These are phyloP conservation scores for Casaregolazyma lundiana DNA, from an alignment of 1,139 yeast genomes.

Conservation along the genomic window DNA sequence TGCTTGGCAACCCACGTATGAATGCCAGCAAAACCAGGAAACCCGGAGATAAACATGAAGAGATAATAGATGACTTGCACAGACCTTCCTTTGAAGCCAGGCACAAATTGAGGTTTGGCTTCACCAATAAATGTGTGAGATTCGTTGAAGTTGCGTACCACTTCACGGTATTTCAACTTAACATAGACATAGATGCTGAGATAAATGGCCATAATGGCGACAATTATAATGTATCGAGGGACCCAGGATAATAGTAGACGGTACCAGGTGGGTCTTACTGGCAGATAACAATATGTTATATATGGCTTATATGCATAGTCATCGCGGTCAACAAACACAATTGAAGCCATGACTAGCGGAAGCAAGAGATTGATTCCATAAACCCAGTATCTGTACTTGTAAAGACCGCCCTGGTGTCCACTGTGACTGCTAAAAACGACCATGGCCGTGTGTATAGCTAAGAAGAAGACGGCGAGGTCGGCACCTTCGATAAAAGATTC, in stretches of 20 bases:
- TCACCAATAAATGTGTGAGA: constrained; percentile 18
- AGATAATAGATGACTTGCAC: not conserved
- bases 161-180: constrained; percentile 35
- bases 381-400: constrained; percentile 52
- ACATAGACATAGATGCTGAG: constrained; percentile 71
- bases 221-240: constrained; percentile 66
- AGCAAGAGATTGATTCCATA: constrained; percentile 56
- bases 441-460: constrained; percentile 79
- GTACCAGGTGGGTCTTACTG: constrained; percentile 70
- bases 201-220: constrained; percentile 62
- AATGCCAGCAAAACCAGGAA: constrained; percentile 30
- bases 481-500: constrained; percentile 83
- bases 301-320: constrained; percentile 33
- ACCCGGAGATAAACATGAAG: constrained; percentile 19
- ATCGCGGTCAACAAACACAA: constrained; percentile 56
- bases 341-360: constrained; percentile 66
- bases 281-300: constrained; percentile 79
- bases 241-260: constrained; percentile 75
- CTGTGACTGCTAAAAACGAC: constrained; percentile 52
- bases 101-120: constrained; percentile 2
- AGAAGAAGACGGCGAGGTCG: constrained; percentile 74
- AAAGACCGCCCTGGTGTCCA: constrained; percentile 71
- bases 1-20: constrained; percentile 7
- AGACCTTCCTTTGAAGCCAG: constrained; percentile 4
- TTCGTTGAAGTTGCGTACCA: constrained; percentile 26